Conservation (phyloP, 441 rosid genomes). For the Erysimum pusillum region DNA sequence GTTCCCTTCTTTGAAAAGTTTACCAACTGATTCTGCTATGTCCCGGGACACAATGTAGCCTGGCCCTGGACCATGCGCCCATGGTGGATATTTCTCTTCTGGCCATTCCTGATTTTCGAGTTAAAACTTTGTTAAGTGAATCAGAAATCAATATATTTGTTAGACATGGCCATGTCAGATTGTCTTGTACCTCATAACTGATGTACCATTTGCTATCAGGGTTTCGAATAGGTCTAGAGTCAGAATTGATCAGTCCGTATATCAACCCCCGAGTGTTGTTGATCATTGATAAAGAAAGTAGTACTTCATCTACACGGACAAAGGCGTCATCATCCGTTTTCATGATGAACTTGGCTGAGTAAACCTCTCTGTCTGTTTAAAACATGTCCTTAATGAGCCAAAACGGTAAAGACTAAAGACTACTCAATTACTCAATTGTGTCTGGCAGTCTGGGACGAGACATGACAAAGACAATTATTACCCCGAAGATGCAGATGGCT, state of each 20-base stretch:
- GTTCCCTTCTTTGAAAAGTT: constrained; percentile 62
- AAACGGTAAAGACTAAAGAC: not conserved
- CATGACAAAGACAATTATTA: constrained; percentile 47
- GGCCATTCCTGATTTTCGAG: constrained; percentile 76
- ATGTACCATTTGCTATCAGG: constrained; percentile 96
- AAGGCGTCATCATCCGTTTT: constrained; percentile 99
- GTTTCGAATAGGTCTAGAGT: constrained; percentile 84
- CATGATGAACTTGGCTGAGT: constrained; percentile 88
- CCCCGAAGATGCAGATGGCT: constrained; percentile 98
- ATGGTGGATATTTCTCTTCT: constrained; percentile 86
- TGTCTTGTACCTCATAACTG: constrained; percentile 74
- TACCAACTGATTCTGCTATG: constrained; percentile 77
- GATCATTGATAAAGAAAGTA: constrained; percentile 67
- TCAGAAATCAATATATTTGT: not conserved
- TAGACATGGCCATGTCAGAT: not conserved
- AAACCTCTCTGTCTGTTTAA: constrained; percentile 72
- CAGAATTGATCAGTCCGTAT: constrained; percentile 87
- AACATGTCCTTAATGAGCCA: constrained; percentile 47
- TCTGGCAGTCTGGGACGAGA: constrained; percentile 44
- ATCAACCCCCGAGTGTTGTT: constrained; percentile 74
- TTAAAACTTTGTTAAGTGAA: not conserved
- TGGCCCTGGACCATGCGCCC: constrained; percentile 99
- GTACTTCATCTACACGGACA: constrained; percentile 89
- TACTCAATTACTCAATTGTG: not conserved
- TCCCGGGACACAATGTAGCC: constrained; percentile 83